These are phyloP conservation scores for Melampsora larici-populina DNA, from an alignment of 1,284 basidiomycete species.

Conservation along the genomic window DNA sequence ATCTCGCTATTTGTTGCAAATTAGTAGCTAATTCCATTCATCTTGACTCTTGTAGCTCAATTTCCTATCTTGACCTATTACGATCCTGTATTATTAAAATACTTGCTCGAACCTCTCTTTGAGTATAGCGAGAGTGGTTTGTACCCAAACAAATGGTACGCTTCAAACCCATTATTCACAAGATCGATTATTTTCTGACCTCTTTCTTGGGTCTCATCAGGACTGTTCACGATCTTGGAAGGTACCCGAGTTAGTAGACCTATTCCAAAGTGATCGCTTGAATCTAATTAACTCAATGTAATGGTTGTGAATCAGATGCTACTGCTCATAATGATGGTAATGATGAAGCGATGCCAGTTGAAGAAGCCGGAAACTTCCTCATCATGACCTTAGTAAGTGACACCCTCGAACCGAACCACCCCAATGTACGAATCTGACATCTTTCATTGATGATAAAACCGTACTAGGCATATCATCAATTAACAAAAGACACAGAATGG, in stretches of 20 bases:
- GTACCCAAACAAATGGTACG: slow-evolving; percentile 50
- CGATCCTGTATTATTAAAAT: slow-evolving; percentile 49
- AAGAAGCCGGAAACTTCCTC: slow-evolving; percentile 43
- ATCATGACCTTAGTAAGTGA: slow-evolving; percentile 42
- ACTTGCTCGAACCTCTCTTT: slow-evolving; percentile 51
- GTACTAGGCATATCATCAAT: slow-evolving; percentile 40
- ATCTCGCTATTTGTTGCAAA: no score
- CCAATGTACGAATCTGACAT: not conserved
- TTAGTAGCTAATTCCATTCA: not conserved
- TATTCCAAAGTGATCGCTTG: no score
- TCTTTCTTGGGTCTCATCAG: slow-evolving; percentile 38
- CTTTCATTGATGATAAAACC: not conserved
- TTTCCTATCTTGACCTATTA: slow-evolving; percentile 53
- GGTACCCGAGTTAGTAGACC: slow-evolving; percentile 48
- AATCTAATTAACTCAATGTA: not conserved
- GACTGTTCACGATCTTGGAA: slow-evolving; percentile 53
- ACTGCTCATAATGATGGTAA: slow-evolving; percentile 51
- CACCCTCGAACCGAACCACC: not conserved
- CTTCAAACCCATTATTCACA: not conserved
- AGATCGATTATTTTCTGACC: not conserved
- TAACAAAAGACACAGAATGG: slow-evolving; percentile 45
- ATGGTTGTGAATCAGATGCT: slow-evolving; percentile 16
- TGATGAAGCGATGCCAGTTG: slow-evolving; percentile 44
- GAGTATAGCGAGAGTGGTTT: slow-evolving; percentile 52
- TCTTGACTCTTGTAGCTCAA: slow-evolving; percentile 44